Base-by-base conservation (phyloP, 371 early-diverging fungal genomes). In the Rhizomucor miehei region DNA sequence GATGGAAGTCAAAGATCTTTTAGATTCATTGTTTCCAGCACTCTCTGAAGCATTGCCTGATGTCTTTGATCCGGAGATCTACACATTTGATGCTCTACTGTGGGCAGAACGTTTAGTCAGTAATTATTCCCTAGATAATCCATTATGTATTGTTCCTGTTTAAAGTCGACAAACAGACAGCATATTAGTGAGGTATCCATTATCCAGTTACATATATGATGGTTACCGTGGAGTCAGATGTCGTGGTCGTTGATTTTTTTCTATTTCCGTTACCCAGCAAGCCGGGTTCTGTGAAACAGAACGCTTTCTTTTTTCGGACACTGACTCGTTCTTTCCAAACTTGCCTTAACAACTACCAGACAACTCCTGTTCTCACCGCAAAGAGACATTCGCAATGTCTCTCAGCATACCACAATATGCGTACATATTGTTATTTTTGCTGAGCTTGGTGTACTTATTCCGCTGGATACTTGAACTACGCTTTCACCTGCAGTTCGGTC, bases 91-190 rank as follows among this genome's bases (percentile, higher is more conserved):
- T 24, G 62, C 65, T 1, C 64, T 82, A 46, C 36, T 64, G 20
- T 82, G 75, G 75, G 78, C 78, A 0, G 73, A 73, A 17, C 13
- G 54, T 37, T 41, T 76, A 6, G 21, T 73, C n/a, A 63, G 56
- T 23, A 43, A 46, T 14, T 66, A 70, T 38, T 60, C 71, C 0
- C 48, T 76, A 39, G 56, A 64, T 35, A 59, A 63, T 37, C 67
- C 68, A 17, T 54, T 68, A 3, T 51, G 56, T 12, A 56, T 75
- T 57, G 65, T 75, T 21, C 75, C 75, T 11, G 48, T 69, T 17
- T 73, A 66, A 61, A 9, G 9, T 38, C 38, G 14, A 10, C 38
- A n/a, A n/a, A n/a, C n/a, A n/a, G n/a, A n/a, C 38, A 10, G 38
- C 38, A 38, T 38, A 38, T 38, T 38, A 9, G 38, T 10, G 14